Evolutionary conservation across 2,329 filamentous ascomycete species (phyloP), one percentile per base, ranked within the genome.

Genomic region (Stylonectria norvegica): DNA sequence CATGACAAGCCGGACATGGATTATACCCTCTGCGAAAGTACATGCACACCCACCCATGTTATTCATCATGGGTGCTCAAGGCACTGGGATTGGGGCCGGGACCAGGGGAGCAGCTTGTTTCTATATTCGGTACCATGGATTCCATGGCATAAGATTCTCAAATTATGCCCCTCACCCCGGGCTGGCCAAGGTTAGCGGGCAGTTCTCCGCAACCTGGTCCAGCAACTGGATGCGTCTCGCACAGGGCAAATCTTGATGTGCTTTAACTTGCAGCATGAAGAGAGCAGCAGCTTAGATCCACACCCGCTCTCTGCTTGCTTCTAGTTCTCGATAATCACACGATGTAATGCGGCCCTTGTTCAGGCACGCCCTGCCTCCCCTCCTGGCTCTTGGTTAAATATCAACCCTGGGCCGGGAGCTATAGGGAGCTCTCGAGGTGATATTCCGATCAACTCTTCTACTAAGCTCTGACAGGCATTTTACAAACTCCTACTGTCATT

Each of bases 121-220:
- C 70, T 72, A 74, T 71, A 74, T 72, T 67, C 64, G 66, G 69
- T 62, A 69, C 63, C 62, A 59, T 59, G 50, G 52, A 61, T 58
- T 60, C 66, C 66, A 72, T 72, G 69, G 71, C 72, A 76, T 77
- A 76, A 76, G 70, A 75, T 74, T 68, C 64, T 66, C 73, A 73
- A 75, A 73, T 76, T 76, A 75, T 76, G 68, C 71, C 70, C 67
- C 69, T 65, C 67, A 70, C 68, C 67, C 66, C 62, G 64, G 66
- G 48, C 54, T 53, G 45, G 46, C 43, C 35, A 44, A 42, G 45
- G 43, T 43, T 50, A 50, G 51, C 66, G 63, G 66, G 58, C 67
- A 68, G 52, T 56, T n/a, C 53, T 56, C 56, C 49, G 52, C 45
- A 57, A 40, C 52, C 47, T 41, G 53, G 52, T 43, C 51, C 45